Percentiles rank a stretch among this genome's conserved stretches.
phyloP scores from a whole-genome alignment of 2,329 filamentous ascomycete species.

The Ophiostoma sp. region DNA sequence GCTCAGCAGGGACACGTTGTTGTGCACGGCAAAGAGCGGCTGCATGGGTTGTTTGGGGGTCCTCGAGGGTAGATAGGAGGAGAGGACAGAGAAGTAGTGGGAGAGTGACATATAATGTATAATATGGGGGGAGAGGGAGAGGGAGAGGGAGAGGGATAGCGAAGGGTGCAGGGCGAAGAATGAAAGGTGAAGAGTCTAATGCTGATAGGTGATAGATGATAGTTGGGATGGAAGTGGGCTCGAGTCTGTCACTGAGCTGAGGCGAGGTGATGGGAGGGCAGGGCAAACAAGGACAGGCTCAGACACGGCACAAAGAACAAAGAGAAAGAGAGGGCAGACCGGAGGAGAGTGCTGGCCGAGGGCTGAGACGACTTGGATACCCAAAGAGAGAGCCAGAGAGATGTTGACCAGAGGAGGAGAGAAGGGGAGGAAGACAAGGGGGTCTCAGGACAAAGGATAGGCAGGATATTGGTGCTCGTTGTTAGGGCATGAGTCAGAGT shows the following conservation, averaged over 20 bases:
- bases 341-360: not conserved
- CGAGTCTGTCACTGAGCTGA: constrained; percentile 13
- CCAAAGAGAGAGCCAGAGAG: not conserved
- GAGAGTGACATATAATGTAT: constrained; percentile 9
- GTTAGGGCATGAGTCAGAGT: not conserved
- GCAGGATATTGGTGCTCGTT: not conserved
- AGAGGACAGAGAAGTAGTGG: not conserved
- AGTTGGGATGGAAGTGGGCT: not conserved
- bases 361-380: not conserved
- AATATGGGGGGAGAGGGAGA: not conserved
- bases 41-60: constrained; percentile 40
- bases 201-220: not conserved
- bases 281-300: not conserved
- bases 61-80: not conserved
- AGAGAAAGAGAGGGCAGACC: not conserved
- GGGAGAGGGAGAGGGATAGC: not conserved
- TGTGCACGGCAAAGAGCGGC: constrained; percentile 56
- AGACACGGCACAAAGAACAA: not conserved
- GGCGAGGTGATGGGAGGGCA: not conserved
- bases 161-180: not conserved
- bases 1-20: constrained; percentile 55
- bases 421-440: not conserved
- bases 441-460: not conserved
- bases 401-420: not conserved
- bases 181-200: not conserved